Evolutionary conservation across 352 stramenopile species (phyloP).

Genomic region (Paralagenidium karlingii): DNA sequence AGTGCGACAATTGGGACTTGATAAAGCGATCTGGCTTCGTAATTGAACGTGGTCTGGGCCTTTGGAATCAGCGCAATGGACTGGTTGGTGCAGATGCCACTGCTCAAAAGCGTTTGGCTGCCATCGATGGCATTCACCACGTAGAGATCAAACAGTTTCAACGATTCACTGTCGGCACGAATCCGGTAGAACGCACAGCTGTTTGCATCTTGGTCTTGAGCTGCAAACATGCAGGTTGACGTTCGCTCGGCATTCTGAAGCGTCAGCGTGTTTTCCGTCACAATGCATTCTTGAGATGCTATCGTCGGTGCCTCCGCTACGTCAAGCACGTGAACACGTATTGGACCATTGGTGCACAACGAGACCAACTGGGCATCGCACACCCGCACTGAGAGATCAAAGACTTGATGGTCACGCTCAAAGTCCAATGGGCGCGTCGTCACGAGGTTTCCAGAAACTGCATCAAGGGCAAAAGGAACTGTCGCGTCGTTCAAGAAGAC

Average conservation of each 20-base stretch:
- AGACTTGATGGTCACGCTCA: constrained; percentile 19
- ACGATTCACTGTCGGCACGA: no score
- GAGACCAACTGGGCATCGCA: constrained; percentile 16
- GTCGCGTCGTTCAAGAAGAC: constrained; percentile 11
- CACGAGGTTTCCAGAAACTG: constrained; percentile 10
- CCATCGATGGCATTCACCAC: no score
- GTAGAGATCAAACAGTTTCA: neutral
- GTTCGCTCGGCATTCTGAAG: constrained; percentile 9
- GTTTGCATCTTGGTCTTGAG: constrained; percentile 19
- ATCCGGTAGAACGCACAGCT: constrained; percentile 38
- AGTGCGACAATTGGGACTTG: constrained; percentile 11
- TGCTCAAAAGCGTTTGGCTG: no score
- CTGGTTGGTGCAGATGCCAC: no score
- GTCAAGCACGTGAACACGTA: constrained; percentile 18
- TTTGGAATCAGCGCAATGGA: no score
- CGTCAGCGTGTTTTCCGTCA: constrained; percentile 29
- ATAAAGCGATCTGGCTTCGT: constrained; percentile 20
- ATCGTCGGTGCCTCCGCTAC: constrained; percentile 21
- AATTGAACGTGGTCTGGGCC: no score
- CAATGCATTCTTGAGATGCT: constrained; percentile 10
- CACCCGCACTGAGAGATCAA: constrained; percentile 22
- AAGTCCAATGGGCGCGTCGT: constrained; percentile 30
- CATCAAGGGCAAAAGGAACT: constrained; percentile 8
- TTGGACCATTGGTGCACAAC: constrained; percentile 22
- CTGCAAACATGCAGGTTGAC: constrained; percentile 17